Base-by-base conservation (phyloP, 2,329 filamentous ascomycete species). In the Colletotrichum lupini region DNA sequence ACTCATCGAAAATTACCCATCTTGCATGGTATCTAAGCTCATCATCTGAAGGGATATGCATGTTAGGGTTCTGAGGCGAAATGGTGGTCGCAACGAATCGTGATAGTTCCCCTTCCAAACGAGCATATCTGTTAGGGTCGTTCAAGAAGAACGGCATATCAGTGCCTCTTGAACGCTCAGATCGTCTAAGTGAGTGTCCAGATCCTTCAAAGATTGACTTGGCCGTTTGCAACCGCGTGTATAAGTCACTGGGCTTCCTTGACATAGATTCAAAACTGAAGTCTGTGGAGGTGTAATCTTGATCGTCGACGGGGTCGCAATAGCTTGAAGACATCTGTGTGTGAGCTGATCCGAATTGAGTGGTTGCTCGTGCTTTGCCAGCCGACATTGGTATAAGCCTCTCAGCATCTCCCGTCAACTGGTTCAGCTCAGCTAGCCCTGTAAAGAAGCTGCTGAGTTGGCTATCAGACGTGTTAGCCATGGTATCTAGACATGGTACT, bases 11-110 rank as follows among this genome's bases (percentile, higher is more conserved):
- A 37, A 79, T 66, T 30, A 83, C 81, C 67, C 77, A 79, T 1
- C 79, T 76, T 1, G 81, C 82, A 68, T 83, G 79, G 7, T 77
- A 74, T 24, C 81, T 76, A 0, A 84, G 69, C 42, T 84, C 82
- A 5, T 79, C 79, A 22, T 84, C 82, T 0, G 80, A 83, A 0
- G 82, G 82, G 0, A 81, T 64, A 2, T 79, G 78, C 16, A 66
- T 79, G 62, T 76, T 77, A 2, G 79, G 79, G 12, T 80, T 80
- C 9, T 76, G 78, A 61, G 74, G 81, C 19, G 77, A 82, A 79
- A 77, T 82, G 0, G 78, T 78, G 1, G 76, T 77, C 1, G 78
- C 76, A 1, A 77, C 79, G 42, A 77, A 79, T 1, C 77, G 75
- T 11, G 77, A n/a, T 60, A 76, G 26, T 46, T 79, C 74, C 55